Conservation (phyloP, 192 early-diverging fungal species). For the Coemansia sp. region DNA sequence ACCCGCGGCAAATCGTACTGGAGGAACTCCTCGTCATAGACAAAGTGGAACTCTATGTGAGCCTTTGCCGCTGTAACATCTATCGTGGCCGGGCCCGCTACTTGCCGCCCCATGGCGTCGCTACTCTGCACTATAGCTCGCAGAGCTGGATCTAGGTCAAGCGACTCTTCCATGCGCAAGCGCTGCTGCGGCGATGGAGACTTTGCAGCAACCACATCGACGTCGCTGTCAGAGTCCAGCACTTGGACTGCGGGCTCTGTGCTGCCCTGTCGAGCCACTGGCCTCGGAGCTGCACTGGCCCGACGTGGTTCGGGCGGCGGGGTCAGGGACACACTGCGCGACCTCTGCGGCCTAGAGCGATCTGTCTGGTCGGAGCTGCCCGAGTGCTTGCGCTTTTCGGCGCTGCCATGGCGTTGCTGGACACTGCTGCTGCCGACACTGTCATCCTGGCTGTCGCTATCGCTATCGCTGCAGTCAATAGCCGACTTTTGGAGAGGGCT, state of each 20-base stretch:
- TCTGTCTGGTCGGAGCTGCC: not conserved
- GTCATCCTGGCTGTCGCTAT: not conserved
- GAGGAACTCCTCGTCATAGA: no score
- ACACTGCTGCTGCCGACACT: not conserved
- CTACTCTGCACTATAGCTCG: conserved; percentile 17
- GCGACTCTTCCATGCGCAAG: not conserved
- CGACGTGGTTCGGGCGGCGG: conserved; percentile 25
- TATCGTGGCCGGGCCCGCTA: not conserved
- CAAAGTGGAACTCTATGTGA: not conserved
- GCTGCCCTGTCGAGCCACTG: not conserved
- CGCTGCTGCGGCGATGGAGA: not conserved
- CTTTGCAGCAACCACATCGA: no score
- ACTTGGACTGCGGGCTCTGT: not conserved
- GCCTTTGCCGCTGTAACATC: not conserved
- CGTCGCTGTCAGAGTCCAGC: not conserved
- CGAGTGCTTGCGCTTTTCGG: not conserved
- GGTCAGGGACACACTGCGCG: conserved; percentile 39
- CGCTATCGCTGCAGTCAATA: not conserved
- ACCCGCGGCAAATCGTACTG: no score
- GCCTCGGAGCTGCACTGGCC: conserved; percentile 10
- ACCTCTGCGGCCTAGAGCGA: conserved; percentile 16
- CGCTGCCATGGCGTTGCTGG: not conserved
- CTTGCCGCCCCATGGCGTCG: not conserved
- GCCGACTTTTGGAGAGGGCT: not conserved
- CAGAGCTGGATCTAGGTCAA: conserved; percentile 53